Evolutionary conservation across 805 yeast genomes (phyloP), one percentile per base, ranked within the genome.

Genomic region (Candida vaughaniae): DNA sequence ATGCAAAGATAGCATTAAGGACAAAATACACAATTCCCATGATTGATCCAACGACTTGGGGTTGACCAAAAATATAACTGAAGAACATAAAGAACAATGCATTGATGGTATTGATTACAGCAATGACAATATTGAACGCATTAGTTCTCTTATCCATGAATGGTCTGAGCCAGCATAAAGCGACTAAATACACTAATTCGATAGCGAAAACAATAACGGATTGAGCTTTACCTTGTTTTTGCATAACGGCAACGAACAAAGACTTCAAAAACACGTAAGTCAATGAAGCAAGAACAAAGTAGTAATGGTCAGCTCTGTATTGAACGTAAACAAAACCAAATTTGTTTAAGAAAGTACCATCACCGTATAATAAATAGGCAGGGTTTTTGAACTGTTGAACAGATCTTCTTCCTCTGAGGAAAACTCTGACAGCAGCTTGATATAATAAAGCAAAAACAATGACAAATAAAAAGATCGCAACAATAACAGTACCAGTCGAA

Each of bases 61-160:
- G 95, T 62, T 85, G 93, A 25, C 72, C 75, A 67, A 88, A 90
- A 29, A 87, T 69, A 55, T 84, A 79, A 14, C 95, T 85, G 68
- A 88, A 93, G 66, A 93, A 90, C 66, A 89, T 64, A 62, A 87
- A 93, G 66, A 93, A 83, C 29, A 91, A 62, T 1, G 96, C 77
- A 60, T 93, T 93, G 53, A 91, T 63, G 39, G 88, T 75, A 55
- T 80, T 85, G 48, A 93, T 80, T 31, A 85, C 75, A 25, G 87
- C 81, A 50, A 91, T 86, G 32, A 85, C 74, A 50, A 93, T 91
- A 64, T 90, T 91, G 76, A 89, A 86, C n/a, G 79, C 82, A 52
- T 93, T 93, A 22, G 98, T 90, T 65, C 95, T 76, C 62, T 84
- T 88, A 65, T 93, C 97, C 90, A 93, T 81, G 60, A 77, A 93